Base-by-base conservation (phyloP, 2,329 filamentous ascomycete genomes). In the Magnaporthales sp. region DNA sequence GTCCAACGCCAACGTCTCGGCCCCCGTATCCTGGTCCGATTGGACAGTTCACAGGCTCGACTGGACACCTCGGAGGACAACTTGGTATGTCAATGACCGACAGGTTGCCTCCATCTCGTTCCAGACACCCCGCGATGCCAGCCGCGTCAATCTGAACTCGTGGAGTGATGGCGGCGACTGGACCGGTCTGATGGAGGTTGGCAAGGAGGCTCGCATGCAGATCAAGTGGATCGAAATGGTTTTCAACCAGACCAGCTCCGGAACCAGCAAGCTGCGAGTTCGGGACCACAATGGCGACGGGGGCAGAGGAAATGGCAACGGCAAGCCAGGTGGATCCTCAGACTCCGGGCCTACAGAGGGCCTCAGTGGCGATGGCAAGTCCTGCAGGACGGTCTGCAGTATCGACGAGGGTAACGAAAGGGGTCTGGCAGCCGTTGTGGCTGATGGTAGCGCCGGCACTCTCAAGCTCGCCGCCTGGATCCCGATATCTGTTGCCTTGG, bases 41-140 rank as follows among this genome's bases (percentile, higher is more conserved):
- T 84, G 82, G 81, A 79, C 82, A 64, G 77, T 77, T 4, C 81
- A 84, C 71, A 78, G 82, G 46, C 78, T 84, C 70, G 83, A 84
- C 73, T 84, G 83, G 83, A 76, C 80, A 3, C 74, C 78, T 2
- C 76, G 79, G 24, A 73, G 77, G 29, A 81, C 75, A 63, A 80
- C 76, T 62, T 85, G 83, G 82, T 84, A 78, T 69, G 74, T 84
- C 46, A 78, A 85, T 71, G 78, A 78, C 4, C 72, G 77, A 67
- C 73, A 80, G 68, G 77, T 80, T 32, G 76, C 79, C 1, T 75
- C 74, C 2, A 83, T 83, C 68, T 77, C 75, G 13, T 83, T 83
- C 72, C 80, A 81, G 61, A 80, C 83, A 15, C 83, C 83, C 1
- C 75, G 77, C 13, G 78, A 80, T 67, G 75, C 78, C n/a, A 78